Evolutionary conservation across 225 moss, liverwort and hornwort genomes (phyloP).

Genomic region (Asterella californica): DNA sequence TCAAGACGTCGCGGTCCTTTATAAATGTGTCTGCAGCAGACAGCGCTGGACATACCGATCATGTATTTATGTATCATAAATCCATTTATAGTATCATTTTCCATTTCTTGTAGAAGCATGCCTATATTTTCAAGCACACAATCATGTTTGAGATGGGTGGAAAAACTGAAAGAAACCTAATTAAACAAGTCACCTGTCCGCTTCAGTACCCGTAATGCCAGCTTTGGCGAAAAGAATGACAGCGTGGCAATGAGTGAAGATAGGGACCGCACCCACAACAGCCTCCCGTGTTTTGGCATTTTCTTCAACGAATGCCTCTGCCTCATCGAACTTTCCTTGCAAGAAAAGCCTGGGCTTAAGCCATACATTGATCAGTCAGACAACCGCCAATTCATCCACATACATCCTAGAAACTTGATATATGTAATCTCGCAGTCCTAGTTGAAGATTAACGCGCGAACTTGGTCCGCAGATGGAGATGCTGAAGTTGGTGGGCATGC

Average conservation of each 20-base stretch:
- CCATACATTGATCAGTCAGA: background rate
- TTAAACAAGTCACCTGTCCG: constrained; percentile 63
- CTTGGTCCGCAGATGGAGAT: background rate
- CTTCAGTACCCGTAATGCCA: constrained; percentile 79
- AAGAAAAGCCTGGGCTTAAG: constrained; percentile 60
- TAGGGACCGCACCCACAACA: constrained; percentile 61
- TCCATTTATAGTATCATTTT: too few relatives aligned
- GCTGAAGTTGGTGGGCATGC: background rate
- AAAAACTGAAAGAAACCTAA: constrained; percentile 30
- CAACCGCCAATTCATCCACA: background rate
- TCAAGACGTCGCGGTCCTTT: background rate
- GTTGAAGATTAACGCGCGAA: background rate
- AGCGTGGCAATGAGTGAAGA: constrained; percentile 93
- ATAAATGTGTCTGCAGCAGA: background rate
- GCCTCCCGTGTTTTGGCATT: constrained; percentile 52
- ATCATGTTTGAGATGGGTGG: too few relatives aligned
- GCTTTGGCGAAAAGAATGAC: constrained; percentile 95
- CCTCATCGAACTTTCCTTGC: constrained; percentile 88
- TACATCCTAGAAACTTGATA: background rate
- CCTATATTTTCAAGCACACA: background rate
- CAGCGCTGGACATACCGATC: background rate
- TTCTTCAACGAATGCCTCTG: constrained; percentile 71
- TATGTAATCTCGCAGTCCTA: background rate
- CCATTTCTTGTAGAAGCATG: background rate
- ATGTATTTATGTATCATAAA: background rate